A percentile compares a stretch with the other conserved stretches of the same genome.
Evolutionary conservation across 768 basidiomycete genomes (phyloP).

Genomic region (Lentinus tigrinus): DNA sequence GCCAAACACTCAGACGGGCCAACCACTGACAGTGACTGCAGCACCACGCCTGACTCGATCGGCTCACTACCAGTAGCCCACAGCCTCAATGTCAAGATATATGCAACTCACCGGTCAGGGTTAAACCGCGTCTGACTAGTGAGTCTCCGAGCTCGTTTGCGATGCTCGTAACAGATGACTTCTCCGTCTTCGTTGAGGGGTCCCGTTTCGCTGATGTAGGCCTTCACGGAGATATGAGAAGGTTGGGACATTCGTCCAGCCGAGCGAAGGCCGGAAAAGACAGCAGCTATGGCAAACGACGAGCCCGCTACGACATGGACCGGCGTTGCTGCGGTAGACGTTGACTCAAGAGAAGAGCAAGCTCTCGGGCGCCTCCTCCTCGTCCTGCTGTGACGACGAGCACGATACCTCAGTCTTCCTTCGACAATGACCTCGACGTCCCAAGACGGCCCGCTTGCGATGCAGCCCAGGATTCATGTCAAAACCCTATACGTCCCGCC

Average conservation of each 20-base stretch:
- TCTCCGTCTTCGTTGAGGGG: slow-evolving; percentile 30
- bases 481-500: slow-evolving; percentile 49
- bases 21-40: background rate
- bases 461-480: slow-evolving; percentile 37
- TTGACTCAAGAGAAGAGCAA: no score
- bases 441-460: background rate
- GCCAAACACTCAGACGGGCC: background rate
- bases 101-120: slow-evolving; percentile 35
- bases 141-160: slow-evolving; percentile 13
- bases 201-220: slow-evolving; percentile 6
- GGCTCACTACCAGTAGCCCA: background rate
- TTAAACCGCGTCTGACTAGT: slow-evolving; percentile 34
- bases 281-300: no score
- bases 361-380: no score
- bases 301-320: no score
- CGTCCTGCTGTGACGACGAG: no score
- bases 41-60: background rate
- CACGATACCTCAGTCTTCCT: no score
- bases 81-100: no score
- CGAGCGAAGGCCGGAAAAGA: no score
- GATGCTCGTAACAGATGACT: slow-evolving; percentile 36
- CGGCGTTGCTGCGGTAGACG: no score
- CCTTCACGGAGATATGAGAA: slow-evolving; percentile 14
- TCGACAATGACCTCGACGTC: background rate
- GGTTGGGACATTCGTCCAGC: background rate